Base-by-base conservation (phyloP, 805 yeast species). In the Tetrapisispora namnaoensis region DNA sequence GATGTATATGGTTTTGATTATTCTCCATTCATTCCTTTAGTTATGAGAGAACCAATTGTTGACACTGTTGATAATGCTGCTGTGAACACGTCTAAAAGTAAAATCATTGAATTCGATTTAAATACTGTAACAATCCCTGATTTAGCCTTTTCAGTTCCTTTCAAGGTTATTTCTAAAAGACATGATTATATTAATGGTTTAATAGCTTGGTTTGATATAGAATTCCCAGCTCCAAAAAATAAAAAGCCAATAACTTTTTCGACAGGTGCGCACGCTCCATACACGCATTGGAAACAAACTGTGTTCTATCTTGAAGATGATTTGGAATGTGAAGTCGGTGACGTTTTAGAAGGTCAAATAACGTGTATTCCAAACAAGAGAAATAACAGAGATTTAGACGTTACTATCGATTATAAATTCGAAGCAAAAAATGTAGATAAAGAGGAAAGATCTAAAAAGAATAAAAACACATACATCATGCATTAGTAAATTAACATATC, bases 201-300 rank as follows among this genome's bases (percentile, higher is more conserved):
- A 53, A 80, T 93, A 51, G 84, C 89, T 16, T 93, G 98, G 97
- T 93, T 89, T 61, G 99, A 93, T 62, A 85, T 88, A 61, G 90
- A 78, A 55, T 93, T 93, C 78, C 93, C 93, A 40, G 62, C 66
- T 16, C 62, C 66, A 39, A 65, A 65, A 52, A 72, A 74, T 42
- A 78, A 80, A 57, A 78, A 76, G 55, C 72, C 74, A 18, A 83
- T 91, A 50, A 72, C 71, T 32, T 90, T 93, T 65, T 83, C 93
- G 20, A 95, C 99, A 14, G 98, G 98, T 22, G 96, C 99, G 35
- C 89, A 85, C 70, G 82, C 89, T 44, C 79, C 81, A 57, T 89
- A 90, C 74, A 93, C 99, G 16, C 99, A 93, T 72, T 93, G 99
- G 99, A 95, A 93, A 68, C 99, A 93, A 72, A 86, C 96, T 18